Base-by-base conservation (phyloP, 257 asterid species). In the Capsicum chinense region DNA sequence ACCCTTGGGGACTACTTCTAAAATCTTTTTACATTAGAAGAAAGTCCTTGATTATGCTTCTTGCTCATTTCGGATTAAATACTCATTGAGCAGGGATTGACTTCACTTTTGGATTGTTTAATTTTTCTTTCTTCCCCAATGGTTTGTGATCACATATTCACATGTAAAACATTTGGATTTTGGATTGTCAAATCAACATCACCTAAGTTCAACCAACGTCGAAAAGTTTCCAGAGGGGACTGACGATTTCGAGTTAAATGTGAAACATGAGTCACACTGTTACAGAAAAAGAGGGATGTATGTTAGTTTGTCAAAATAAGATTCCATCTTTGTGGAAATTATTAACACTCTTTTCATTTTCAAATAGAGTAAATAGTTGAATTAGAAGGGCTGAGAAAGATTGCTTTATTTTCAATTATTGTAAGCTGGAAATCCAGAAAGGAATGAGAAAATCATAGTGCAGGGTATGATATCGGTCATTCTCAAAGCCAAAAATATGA, bases 251-350 rank as follows among this genome's bases (percentile, higher is more conserved):
- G 63, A 1, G 63, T 58, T 19, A 58, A 66, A 66, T 33, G 73
- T 66, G 47, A 66, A 66, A 66, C 48, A 66, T 13, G 48, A 66
- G 5, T 6, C 73, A 66, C 16, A 35, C 9, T 7, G 16, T 69
- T 16, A 15, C 8, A 69, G 33, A 69, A 26, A 37, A 68, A 42
- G 56, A 48, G 14, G 56, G 56, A 16, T 42, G 79, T 39, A 16
- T 44, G 6, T 69, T 69, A 15, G 56, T 69, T 68, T 15, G 78
- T 33, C 19, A 68, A 39, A 68, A 39, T 68, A 10, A 14, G 26
- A 68, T 15, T 68, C 52, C 79, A 39, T 69, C 79, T 37, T 69
- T 42, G 79, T 69, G 79, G 33, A 42, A 69, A 42, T 35, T 35
- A 14, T 35, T 35, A 35, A 2, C 57, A 3, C 15, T 15, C 11